Evolutionary conservation across 495 filamentous ascomycete genomes (phyloP), one percentile per base, ranked within the genome.

Genomic region (Penicillium canariense): DNA sequence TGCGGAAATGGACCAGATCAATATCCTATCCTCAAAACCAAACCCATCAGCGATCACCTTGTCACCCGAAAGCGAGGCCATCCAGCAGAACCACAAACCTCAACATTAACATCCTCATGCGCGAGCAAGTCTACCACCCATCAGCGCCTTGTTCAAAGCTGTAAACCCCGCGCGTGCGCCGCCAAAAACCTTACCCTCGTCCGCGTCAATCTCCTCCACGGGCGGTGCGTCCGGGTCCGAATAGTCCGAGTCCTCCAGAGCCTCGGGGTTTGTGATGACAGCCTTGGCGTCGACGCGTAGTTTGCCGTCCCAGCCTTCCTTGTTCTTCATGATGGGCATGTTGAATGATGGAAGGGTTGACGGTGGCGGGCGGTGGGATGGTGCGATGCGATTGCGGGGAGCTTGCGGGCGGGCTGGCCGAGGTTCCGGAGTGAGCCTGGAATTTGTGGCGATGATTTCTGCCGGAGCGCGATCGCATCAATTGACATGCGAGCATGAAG

Each of bases 261-360:
- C 85, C 62, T 93, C 89, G 14, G 88, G 87, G 61, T 94, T 92
- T 5, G 77, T 77, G 17, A 86, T 71, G 18, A 82, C 77, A 6
- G 87, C 79, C 36, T 81, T 79, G 36, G 71, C 81, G 56, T 85
- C 86, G 47, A 87, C 82, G 14, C 92, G 79, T 47, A 96, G 79
- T 72, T 97, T 97, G 48, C 92, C 92, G 73, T 96, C 91, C 91
- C 91, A 97, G 49, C 91, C 91, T 63, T 87, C 89, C 69, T 84
- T 87, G 65, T 89, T 77, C 55, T 75, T 79, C 67, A 77, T 75
- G 34, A 47, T 68, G 35, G 65, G 46, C 50, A 48, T 59, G 34
- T 17, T 48, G 60, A 38, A 42, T 43, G 31, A 15, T 31, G 49
- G 52, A 32, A 28, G 28, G 15, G 26, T 61, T 48, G 45, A 26